Evolutionary conservation across 2,329 filamentous ascomycete genomes (phyloP).

Genomic region (Pseudofabraea citricarpa): DNA sequence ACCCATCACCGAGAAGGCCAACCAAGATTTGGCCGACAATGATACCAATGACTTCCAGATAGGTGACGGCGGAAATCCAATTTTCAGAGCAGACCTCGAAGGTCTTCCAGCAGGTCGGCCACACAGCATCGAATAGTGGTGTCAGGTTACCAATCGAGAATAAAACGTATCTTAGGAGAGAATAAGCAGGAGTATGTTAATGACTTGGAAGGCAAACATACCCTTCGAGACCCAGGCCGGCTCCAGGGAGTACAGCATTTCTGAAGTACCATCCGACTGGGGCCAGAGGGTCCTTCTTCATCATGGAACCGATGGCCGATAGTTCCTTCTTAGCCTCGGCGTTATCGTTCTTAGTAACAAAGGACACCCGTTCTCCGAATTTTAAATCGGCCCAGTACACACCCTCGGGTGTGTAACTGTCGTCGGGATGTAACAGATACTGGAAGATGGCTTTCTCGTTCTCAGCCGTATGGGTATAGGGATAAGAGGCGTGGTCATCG

Average conservation of each 20-base stretch:
- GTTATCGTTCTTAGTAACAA: slow-evolving; percentile 70
- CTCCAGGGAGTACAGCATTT: slow-evolving; percentile 88
- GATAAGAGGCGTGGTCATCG: slow-evolving; percentile 21
- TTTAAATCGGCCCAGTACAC: slow-evolving; percentile 92
- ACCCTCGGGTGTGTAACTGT: slow-evolving; percentile 77
- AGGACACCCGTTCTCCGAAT: slow-evolving; percentile 62
- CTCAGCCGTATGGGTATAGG: slow-evolving; percentile 9
- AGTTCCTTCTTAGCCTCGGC: slow-evolving; percentile 67
- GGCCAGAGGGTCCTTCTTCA: slow-evolving; percentile 80
- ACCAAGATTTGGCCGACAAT: slow-evolving; percentile 90
- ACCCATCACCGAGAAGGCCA: slow-evolving; percentile 71
- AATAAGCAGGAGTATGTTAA: neutral
- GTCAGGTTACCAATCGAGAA: slow-evolving; percentile 95
- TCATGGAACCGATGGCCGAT: slow-evolving; percentile 65
- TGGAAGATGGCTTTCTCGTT: slow-evolving; percentile 63
- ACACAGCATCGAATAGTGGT: slow-evolving; percentile 72
- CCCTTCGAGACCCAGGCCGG: slow-evolving; percentile 86
- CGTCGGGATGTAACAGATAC: slow-evolving; percentile 78
- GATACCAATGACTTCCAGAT: slow-evolving; percentile 91
- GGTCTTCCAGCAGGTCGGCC: slow-evolving; percentile 71
- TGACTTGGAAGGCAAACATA: slow-evolving; percentile 30
- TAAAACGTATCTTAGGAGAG: slow-evolving; percentile 68
- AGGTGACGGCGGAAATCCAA: slow-evolving; percentile 81
- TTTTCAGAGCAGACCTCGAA: slow-evolving; percentile 65
- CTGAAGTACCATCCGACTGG: slow-evolving; percentile 83